Conservation (phyloP, 2,329 filamentous ascomycete species). For the Sarocladium brachiariae region DNA sequence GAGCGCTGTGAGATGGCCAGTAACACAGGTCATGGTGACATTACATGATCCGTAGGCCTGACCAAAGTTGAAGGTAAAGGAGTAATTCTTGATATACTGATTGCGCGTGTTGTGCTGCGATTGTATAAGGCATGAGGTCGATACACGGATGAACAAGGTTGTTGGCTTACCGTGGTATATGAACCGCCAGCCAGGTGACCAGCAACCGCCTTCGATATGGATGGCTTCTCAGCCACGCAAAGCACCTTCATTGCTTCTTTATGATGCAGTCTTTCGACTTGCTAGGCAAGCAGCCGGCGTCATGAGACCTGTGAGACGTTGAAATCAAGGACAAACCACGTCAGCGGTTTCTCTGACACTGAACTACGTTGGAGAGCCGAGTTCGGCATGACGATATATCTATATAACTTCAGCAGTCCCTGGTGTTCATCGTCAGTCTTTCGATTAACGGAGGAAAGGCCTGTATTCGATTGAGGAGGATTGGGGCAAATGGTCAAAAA, state of each 20-base stretch:
- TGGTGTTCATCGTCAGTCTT: background rate
- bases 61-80: conserved; percentile 83
- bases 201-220: conserved; percentile 91
- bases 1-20: conserved; percentile 76
- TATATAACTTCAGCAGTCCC: background rate
- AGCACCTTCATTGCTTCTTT: conserved; percentile 39
- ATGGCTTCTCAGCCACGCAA: conserved; percentile 65
- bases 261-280: background rate
- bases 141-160: background rate
- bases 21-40: conserved; percentile 90
- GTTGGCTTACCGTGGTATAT: conserved; percentile 60
- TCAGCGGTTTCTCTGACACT: background rate
- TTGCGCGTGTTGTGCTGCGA: conserved; percentile 61
- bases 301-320: background rate
- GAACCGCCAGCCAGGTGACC: conserved; percentile 77
- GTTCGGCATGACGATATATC: background rate
- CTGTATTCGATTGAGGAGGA: background rate
- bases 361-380: no score
- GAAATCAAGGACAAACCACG: background rate
- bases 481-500: background rate
- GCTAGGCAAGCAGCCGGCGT: background rate
- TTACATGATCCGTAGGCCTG: conserved; percentile 70
- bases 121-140: background rate
- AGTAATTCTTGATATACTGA: conserved; percentile 88
- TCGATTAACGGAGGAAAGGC: background rate